Conservation (phyloP, 192 early-diverging fungal genomes). For the Rhizoclosmatium globosum region DNA sequence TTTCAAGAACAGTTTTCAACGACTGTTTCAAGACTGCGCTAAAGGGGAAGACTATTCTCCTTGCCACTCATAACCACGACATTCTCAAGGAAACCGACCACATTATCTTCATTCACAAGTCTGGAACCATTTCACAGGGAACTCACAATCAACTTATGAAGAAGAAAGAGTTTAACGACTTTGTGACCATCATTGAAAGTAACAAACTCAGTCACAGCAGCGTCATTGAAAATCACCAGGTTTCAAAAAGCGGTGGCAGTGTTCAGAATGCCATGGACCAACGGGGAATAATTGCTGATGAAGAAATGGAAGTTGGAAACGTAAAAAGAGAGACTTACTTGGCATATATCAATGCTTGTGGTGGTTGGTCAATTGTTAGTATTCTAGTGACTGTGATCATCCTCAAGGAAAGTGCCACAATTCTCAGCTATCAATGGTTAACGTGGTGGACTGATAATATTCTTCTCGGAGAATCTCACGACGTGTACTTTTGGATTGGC, state of each 20-base stretch:
- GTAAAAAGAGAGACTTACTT: slow-evolving; percentile 5
- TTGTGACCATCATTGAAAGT: neutral
- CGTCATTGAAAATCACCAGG: neutral
- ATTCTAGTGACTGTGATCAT: neutral
- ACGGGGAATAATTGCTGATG: slow-evolving; percentile 1
- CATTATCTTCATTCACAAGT: slow-evolving; percentile 12
- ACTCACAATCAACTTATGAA: slow-evolving; percentile 4
- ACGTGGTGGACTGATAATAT: slow-evolving; percentile 22
- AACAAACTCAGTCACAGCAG: neutral
- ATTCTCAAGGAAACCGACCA: slow-evolving; percentile 19
- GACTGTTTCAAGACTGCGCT: slow-evolving; percentile 65
- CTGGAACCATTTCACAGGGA: slow-evolving; percentile 9
- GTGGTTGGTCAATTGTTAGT: neutral
- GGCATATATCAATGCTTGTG: neutral
- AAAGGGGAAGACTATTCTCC: slow-evolving; percentile 61
- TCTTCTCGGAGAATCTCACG: slow-evolving; percentile 12
- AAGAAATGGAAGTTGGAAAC: slow-evolving; percentile 19
- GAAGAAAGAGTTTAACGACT: neutral
- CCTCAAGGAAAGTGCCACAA: neutral
- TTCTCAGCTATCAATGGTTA: slow-evolving; percentile 12
- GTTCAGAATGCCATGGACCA: neutral
- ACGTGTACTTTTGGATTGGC: slow-evolving; percentile 27
- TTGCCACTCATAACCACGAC: slow-evolving; percentile 30
- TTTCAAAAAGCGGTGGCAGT: neutral
- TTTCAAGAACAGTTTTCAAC: slow-evolving; percentile 68